phyloP scores from a whole-genome alignment of 2,329 filamentous ascomycete species.

The Chaetomiaceae sp. region DNA sequence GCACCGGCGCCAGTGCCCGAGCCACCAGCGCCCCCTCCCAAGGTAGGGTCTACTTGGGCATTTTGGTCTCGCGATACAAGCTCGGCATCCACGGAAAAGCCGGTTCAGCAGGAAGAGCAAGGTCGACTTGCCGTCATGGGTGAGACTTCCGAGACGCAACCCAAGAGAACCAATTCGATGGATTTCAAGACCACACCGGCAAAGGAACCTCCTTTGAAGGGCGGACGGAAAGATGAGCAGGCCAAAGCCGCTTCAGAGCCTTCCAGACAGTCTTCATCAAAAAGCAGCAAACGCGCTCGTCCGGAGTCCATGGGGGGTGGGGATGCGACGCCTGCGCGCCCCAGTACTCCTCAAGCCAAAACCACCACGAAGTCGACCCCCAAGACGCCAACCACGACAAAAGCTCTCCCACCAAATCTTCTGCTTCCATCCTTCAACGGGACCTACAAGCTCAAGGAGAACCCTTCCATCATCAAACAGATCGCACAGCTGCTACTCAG shows the following conservation, averaged over 20 bases:
- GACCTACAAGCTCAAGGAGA: slow-evolving; percentile 62
- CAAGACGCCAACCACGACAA: slow-evolving; percentile 30
- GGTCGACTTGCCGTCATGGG: slow-evolving; percentile 53
- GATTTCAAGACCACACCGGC: slow-evolving; percentile 34
- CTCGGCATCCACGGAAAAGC: slow-evolving; percentile 30
- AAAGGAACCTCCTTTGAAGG: slow-evolving; percentile 30
- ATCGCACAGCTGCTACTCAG: slow-evolving; percentile 53
- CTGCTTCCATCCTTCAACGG: slow-evolving; percentile 63
- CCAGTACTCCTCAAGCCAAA: slow-evolving; percentile 32
- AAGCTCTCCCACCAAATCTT: slow-evolving; percentile 49
- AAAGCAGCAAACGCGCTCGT: slow-evolving; percentile 36
- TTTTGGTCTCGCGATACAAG: slow-evolving; percentile 65
- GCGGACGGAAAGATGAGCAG: slow-evolving; percentile 29
- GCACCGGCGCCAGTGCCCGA: slow-evolving; percentile 22
- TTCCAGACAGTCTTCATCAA: slow-evolving; percentile 9
- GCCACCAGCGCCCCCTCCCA: slow-evolving; percentile 37
- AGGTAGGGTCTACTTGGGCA: slow-evolving; percentile 64
- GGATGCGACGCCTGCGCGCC: slow-evolving; percentile 30
- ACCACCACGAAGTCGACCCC: slow-evolving; percentile 21
- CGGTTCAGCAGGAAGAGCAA: slow-evolving; percentile 31
- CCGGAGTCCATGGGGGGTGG: slow-evolving; percentile 45
- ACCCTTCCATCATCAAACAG: slow-evolving; percentile 65
- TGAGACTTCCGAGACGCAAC: slow-evolving; percentile 51
- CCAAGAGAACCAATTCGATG: slow-evolving; percentile 40
- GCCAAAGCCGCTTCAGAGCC: slow-evolving; percentile 21